phyloP scores from a whole-genome alignment of 441 rosid species.

The Populus hybrid region DNA sequence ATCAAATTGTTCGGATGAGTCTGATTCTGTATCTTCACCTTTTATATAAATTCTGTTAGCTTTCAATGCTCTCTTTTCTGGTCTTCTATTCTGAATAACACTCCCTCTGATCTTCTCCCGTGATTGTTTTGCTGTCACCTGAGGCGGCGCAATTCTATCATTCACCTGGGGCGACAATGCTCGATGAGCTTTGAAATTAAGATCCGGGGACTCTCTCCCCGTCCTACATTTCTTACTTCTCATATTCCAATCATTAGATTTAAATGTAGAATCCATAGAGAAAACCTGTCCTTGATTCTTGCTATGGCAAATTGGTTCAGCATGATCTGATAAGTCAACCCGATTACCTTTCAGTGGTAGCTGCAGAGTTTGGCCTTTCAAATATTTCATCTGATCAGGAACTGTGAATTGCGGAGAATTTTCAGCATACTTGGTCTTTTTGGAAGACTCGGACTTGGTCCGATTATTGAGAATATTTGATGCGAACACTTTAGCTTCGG shows the following conservation, averaged over 20 bases:
- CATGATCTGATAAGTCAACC: slow-evolving; percentile 38
- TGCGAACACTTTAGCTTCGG: slow-evolving; percentile 29
- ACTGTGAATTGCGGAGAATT: slow-evolving; percentile 36
- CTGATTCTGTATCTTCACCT: slow-evolving; percentile 87
- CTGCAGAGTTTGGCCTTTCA: slow-evolving; percentile 38
- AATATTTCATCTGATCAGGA: slow-evolving; percentile 56
- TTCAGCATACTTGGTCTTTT: slow-evolving; percentile 46
- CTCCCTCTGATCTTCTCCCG: slow-evolving; percentile 59
- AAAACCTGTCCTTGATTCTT: slow-evolving; percentile 46
- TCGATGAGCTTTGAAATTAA: slow-evolving; percentile 42
- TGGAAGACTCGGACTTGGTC: slow-evolving; percentile 33
- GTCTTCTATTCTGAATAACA: slow-evolving; percentile 49
- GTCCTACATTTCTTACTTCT: slow-evolving; percentile 68
- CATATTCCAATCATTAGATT: slow-evolving; percentile 51
- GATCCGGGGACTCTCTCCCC: slow-evolving; percentile 57
- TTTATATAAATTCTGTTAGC: slow-evolving; percentile 38
- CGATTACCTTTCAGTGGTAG: slow-evolving; percentile 46
- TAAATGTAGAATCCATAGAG: slow-evolving; percentile 47
- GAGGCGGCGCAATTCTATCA: slow-evolving; percentile 60
- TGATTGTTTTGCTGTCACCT: slow-evolving; percentile 47
- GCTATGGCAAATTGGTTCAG: slow-evolving; percentile 48
- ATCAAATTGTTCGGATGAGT: slow-evolving; percentile 60
- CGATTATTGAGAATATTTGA: slow-evolving; percentile 33
- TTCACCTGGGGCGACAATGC: slow-evolving; percentile 52
- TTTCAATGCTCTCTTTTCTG: slow-evolving; percentile 37